Evolutionary conservation across 129 eudicot species (phyloP).

Genomic region (Lactuca saligna): DNA sequence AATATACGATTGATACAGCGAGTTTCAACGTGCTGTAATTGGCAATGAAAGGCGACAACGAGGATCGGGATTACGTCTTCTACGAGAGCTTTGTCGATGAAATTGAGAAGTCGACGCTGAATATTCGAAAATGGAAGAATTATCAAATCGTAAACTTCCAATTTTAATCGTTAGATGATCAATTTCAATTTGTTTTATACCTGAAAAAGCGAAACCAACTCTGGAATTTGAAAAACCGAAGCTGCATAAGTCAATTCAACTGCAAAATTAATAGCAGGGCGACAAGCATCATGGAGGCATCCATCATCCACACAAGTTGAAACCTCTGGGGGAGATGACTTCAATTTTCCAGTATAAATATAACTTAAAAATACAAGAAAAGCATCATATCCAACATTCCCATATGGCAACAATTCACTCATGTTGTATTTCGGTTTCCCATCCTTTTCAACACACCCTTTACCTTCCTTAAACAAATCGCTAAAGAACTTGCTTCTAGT

Average conservation of each 20-base stretch:
- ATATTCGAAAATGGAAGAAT: conserved; percentile 8
- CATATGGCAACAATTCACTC: conserved; percentile 53
- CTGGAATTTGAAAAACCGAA: conserved; percentile 60
- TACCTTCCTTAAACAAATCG: conserved; percentile 44
- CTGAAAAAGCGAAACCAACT: conserved; percentile 65
- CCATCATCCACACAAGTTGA: conserved; percentile 72
- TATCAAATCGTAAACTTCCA: neutral
- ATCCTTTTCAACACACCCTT: conserved; percentile 31
- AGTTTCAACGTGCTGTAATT: conserved; percentile 41
- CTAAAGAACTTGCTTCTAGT: conserved; percentile 65
- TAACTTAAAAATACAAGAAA: conserved; percentile 59
- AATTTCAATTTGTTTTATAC: conserved; percentile 24
- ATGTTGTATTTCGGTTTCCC: conserved; percentile 48
- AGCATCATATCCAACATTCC: conserved; percentile 65
- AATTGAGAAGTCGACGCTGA: conserved; percentile 72
- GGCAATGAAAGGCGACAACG: conserved; percentile 54
- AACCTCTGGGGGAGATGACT: conserved; percentile 65
- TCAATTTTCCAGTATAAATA: conserved; percentile 74
- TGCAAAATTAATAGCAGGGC: conserved; percentile 70
- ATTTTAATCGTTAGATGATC: neutral
- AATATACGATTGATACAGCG: conserved; percentile 54
- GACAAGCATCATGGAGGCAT: conserved; percentile 75
- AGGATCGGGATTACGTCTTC: conserved; percentile 76
- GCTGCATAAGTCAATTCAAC: conserved; percentile 83
- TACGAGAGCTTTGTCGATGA: conserved; percentile 60